These are phyloP conservation scores for Priceomyces medius DNA, from an alignment of 805 yeast species.

Conservation along the genomic window DNA sequence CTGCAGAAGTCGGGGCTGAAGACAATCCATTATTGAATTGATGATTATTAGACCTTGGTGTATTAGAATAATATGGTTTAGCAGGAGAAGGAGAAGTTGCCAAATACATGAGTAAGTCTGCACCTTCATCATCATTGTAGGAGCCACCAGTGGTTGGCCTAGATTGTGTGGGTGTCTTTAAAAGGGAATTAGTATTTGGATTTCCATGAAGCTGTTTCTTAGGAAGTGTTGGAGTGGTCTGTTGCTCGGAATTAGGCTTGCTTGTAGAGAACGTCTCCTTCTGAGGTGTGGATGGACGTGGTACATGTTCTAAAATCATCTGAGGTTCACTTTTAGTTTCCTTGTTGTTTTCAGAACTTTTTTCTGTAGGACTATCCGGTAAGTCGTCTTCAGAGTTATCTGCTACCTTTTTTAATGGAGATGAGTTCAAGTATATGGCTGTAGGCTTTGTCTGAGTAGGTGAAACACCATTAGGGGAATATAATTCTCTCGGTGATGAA, in stretches of 20 bases:
- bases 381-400: slow-evolving; percentile 8
- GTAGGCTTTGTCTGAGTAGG: slow-evolving; percentile 41
- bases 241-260: slow-evolving; percentile 17
- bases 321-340: slow-evolving; percentile 17
- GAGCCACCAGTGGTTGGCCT: slow-evolving; percentile 17
- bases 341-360: slow-evolving; percentile 8
- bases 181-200: slow-evolving; percentile 10
- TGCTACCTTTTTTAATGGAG: slow-evolving; percentile 30
- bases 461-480: slow-evolving; percentile 39
- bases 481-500: slow-evolving; percentile 31
- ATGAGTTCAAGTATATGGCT: slow-evolving; percentile 33
- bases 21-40: slow-evolving; percentile 8
- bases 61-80: slow-evolving; percentile 31
- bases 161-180: slow-evolving; percentile 40
- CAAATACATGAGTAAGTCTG: slow-evolving; percentile 73
- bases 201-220: slow-evolving; percentile 19
- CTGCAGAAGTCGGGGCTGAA: slow-evolving; percentile 30
- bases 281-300: slow-evolving; percentile 28
- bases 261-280: slow-evolving; percentile 30
- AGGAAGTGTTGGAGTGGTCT: slow-evolving; percentile 31
- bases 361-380: slow-evolving; percentile 36
- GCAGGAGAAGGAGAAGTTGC: slow-evolving; percentile 83
- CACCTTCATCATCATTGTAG: slow-evolving; percentile 61
- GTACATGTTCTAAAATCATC: slow-evolving; percentile 32
- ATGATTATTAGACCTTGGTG: slow-evolving; percentile 24